Evolutionary conservation across 2,329 filamentous ascomycete species (phyloP).

Genomic region (Alternaria solani): DNA sequence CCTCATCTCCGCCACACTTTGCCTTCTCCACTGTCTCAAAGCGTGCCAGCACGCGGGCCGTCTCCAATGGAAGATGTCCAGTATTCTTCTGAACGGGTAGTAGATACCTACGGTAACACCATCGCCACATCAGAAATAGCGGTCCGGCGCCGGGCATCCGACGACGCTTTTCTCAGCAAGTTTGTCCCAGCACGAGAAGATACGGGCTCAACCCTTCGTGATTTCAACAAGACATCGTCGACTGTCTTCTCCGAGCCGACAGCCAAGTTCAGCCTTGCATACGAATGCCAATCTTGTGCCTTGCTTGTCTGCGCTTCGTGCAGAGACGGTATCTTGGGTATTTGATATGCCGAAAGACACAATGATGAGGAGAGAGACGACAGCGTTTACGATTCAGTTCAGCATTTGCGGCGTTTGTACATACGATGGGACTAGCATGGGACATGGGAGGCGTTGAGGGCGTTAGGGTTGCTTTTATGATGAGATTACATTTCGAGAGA

Average conservation of each 20-base stretch:
- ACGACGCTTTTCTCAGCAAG: background rate
- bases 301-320: conserved; percentile 37
- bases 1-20: conserved; percentile 9
- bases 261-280: conserved; percentile 32
- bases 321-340: conserved; percentile 18
- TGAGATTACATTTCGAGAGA: background rate
- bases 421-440: background rate
- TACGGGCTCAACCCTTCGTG: background rate
- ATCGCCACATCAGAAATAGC: conserved; percentile 14
- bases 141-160: conserved; percentile 15
- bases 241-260: background rate
- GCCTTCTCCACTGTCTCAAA: conserved; percentile 12
- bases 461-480: background rate
- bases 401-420: background rate
- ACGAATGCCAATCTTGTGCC: conserved; percentile 34
- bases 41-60: conserved; percentile 5
- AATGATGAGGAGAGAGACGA: background rate
- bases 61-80: conserved; percentile 21
- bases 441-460: background rate
- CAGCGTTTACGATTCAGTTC: no score
- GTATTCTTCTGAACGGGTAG: conserved; percentile 5
- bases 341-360: conserved; percentile 3
- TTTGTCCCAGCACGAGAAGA: background rate
- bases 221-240: background rate
- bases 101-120: conserved; percentile 33